These are phyloP conservation scores for maize (Zea mays) DNA, from an alignment of 176 grass and related monocot genomes.

Conservation along the genomic window DNA sequence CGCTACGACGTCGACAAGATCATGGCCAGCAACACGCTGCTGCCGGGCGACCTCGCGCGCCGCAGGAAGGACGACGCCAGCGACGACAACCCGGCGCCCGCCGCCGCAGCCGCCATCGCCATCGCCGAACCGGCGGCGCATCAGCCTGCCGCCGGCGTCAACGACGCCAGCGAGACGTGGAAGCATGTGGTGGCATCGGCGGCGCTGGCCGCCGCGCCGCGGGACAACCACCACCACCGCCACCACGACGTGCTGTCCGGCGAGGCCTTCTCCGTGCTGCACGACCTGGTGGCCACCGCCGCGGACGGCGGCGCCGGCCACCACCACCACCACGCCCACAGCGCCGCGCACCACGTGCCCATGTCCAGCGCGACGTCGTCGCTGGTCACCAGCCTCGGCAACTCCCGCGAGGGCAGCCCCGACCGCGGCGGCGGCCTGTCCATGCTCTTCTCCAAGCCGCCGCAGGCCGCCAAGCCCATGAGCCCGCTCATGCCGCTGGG, in stretches of 20 bases:
- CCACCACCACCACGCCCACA: neutral
- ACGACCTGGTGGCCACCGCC: conserved; percentile 39
- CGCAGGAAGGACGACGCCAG: conserved; percentile 52
- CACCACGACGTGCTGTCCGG: conserved; percentile 33
- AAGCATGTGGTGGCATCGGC: too few relatives aligned
- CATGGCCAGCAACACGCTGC: conserved; percentile 95
- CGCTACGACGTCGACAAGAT: conserved; percentile 97
- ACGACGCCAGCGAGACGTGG: too few relatives aligned
- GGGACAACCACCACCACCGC: neutral
- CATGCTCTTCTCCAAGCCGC: conserved; percentile 75
- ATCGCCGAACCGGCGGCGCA: too few relatives aligned
- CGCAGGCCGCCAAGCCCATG: conserved; percentile 45
- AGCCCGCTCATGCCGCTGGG: conserved; percentile 35
- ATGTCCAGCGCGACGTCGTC: conserved; percentile 56
- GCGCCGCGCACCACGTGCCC: conserved; percentile 25
- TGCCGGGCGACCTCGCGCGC: conserved; percentile 70
- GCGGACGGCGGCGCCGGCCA: neutral
- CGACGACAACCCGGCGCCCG: too few relatives aligned
- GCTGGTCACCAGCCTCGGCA: conserved; percentile 56
- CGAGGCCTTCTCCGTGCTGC: conserved; percentile 48
- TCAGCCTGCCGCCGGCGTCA: neutral
- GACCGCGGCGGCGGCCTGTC: conserved; percentile 68
- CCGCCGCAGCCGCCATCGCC: too few relatives aligned
- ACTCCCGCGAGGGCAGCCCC: conserved; percentile 67
- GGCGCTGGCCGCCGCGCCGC: neutral